Evolutionary conservation across 2,329 filamentous ascomycete species (phyloP).

Genomic region (Sporothrix mexicana): DNA sequence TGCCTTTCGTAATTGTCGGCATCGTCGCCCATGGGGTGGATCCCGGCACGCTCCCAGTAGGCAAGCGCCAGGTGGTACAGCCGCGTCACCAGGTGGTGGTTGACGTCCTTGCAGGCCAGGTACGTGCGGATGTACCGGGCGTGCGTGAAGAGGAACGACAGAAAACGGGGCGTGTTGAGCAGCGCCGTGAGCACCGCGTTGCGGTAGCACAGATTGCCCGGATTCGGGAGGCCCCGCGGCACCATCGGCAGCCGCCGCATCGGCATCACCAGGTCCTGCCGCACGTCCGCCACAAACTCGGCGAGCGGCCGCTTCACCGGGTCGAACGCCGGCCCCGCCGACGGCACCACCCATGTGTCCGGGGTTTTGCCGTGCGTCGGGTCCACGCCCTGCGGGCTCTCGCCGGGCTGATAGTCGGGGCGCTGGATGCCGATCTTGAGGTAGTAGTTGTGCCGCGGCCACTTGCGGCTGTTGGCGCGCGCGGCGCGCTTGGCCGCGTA

Average conservation of each 20-base stretch:
- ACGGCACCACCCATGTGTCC: conserved; percentile 7
- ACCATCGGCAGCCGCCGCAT: conserved; percentile 8
- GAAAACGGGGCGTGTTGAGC: conserved; percentile 35
- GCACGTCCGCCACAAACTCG: conserved; percentile 30
- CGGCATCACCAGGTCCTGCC: conserved; percentile 28
- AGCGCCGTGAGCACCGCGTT: conserved; percentile 35
- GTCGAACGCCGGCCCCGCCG: conserved; percentile 30
- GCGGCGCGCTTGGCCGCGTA: too few species aligned
- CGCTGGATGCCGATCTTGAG: background rate
- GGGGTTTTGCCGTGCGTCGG: background rate
- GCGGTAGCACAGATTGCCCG: conserved; percentile 37
- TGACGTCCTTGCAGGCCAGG: background rate
- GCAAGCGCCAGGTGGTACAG: conserved; percentile 36
- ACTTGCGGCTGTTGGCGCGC: background rate
- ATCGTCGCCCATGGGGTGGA: conserved; percentile 30
- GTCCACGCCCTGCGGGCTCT: background rate
- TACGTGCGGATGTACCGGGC: background rate
- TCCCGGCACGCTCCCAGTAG: conserved; percentile 31
- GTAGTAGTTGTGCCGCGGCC: background rate
- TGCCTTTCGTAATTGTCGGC: conserved; percentile 18
- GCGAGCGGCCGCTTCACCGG: background rate
- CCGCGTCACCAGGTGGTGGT: conserved; percentile 32
- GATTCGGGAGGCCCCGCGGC: conserved; percentile 33
- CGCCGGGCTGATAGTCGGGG: background rate
- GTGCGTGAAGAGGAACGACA: conserved; percentile 34